Base-by-base conservation (phyloP, 305 asterid species). In the Fraxinus baroniana region DNA sequence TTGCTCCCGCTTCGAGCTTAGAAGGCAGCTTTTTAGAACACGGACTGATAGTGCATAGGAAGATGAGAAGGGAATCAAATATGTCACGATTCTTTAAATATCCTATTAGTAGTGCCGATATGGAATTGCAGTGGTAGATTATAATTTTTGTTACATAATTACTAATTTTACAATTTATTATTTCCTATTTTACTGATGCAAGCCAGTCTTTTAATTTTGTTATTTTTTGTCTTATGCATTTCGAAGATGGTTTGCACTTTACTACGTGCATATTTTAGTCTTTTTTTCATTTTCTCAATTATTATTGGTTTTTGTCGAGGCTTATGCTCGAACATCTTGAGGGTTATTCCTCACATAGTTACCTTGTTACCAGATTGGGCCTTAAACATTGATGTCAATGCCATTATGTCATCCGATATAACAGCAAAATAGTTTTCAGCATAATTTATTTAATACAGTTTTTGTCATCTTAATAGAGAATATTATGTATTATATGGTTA, bases 401-500 rank as follows among this genome's bases (percentile, higher is more conserved):
- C 37, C 80, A 41, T n/a, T 44, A 55, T 73, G 28, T 30, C 33
- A 36, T 60, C 12, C 26, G 22, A 20, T 78, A 32, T 18, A 36
- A 60, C 28, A 62, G 4, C 6, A 33, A 36, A 30, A 55, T 5
- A 28, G 4, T 18, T 33, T 24, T 49, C 32, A 32, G 44, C 6
- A 30, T 41, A 18, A 74, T 37, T 75, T 64, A 24, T 76, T 37
- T 9, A 26, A 66, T 49, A 73, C 76, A 18, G 4, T 6, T 15
- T 46, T 60, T 28, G 64, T 8, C 71, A 62, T 62, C 15, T 24
- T 62, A 18, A 62, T 62, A 62, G 10, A 7, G 71, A 9, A 62
- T 24, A 8, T 62, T 62, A 62, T 73, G 81, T 75, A 78, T 22
- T 30, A 33, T 66, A 33, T 71, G 72, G 81, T 44, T 17, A 83